These are phyloP conservation scores for Fusarium palustre DNA, from an alignment of 2,329 filamentous ascomycete genomes.

Conservation along the genomic window DNA sequence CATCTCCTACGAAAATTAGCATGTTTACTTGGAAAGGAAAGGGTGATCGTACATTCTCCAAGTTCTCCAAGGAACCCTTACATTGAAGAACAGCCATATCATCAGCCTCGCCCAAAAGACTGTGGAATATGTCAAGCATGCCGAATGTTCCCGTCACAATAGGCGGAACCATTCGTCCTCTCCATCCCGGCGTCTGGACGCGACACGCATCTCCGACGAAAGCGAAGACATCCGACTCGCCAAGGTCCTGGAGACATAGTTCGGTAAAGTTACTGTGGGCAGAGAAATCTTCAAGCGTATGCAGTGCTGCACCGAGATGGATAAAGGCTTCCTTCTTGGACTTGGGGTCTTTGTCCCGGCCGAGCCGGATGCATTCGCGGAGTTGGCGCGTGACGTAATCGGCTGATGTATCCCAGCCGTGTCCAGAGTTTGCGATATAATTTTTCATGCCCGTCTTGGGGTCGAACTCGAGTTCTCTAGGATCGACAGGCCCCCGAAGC, in stretches of 20 bases:
- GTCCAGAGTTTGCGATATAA: slow-evolving; percentile 85
- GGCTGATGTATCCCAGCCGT: slow-evolving; percentile 83
- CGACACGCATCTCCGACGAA: slow-evolving; percentile 46
- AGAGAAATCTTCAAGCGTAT: slow-evolving; percentile 73
- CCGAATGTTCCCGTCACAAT: slow-evolving; percentile 69
- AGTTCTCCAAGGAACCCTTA: slow-evolving; percentile 73
- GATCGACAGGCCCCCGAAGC: slow-evolving; percentile 52
- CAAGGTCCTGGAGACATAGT: slow-evolving; percentile 76
- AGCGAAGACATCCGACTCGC: slow-evolving; percentile 74
- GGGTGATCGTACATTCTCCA: slow-evolving; percentile 64
- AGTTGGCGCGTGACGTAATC: slow-evolving; percentile 82
- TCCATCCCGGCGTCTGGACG: slow-evolving; percentile 64
- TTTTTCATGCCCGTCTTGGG: slow-evolving; percentile 89
- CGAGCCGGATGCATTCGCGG: slow-evolving; percentile 75
- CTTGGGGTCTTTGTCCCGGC: slow-evolving; percentile 55
- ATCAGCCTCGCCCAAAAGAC: slow-evolving; percentile 65
- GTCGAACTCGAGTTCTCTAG: slow-evolving; percentile 74
- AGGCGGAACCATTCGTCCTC: slow-evolving; percentile 69
- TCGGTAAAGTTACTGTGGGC: slow-evolving; percentile 84
- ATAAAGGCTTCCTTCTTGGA: slow-evolving; percentile 47
- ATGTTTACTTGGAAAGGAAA: background rate
- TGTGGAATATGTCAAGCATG: slow-evolving; percentile 78
- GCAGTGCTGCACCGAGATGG: slow-evolving; percentile 74
- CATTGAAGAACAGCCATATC: slow-evolving; percentile 58
- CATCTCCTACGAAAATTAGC: slow-evolving; percentile 64